Evolutionary conservation across 2,329 filamentous ascomycete species (phyloP).

Genomic region (Penicillium olsonii): DNA sequence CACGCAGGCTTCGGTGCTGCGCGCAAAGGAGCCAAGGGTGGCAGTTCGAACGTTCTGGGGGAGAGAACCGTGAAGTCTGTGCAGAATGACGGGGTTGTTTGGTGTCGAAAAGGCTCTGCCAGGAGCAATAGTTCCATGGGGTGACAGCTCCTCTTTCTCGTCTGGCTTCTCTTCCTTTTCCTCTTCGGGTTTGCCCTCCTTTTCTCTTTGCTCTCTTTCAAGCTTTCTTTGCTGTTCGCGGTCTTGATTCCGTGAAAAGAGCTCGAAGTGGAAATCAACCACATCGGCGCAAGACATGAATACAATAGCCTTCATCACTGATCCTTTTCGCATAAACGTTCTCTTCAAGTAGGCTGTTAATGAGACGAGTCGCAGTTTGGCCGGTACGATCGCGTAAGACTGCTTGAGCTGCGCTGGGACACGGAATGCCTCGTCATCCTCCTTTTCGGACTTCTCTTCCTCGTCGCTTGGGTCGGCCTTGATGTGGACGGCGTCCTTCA

Average conservation of each 20-base stretch:
- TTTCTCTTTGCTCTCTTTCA: constrained; percentile 21
- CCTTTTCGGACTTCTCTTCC: constrained; percentile 49
- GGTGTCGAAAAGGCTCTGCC: constrained; percentile 72
- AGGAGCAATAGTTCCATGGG: constrained; percentile 52
- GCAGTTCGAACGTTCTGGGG: constrained; percentile 83
- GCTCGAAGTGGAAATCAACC: constrained; percentile 92
- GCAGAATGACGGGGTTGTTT: constrained; percentile 75
- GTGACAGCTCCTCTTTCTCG: constrained; percentile 30
- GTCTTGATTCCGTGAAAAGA: constrained; percentile 59
- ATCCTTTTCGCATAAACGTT: constrained; percentile 82
- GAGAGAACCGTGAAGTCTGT: constrained; percentile 89
- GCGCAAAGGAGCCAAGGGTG: constrained; percentile 78
- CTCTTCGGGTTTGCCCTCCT: constrained; percentile 21
- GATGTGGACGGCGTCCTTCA: constrained; percentile 89
- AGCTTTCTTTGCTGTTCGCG: constrained; percentile 24
- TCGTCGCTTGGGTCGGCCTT: constrained; percentile 64
- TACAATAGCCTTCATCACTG: constrained; percentile 94
- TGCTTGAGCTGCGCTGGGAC: constrained; percentile 94
- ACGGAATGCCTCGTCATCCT: constrained; percentile 64
- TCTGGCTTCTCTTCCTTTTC: constrained; percentile 24
- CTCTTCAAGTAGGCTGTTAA: constrained; percentile 81
- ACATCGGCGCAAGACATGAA: constrained; percentile 97
- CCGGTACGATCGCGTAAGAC: constrained; percentile 80
- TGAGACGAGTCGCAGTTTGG: constrained; percentile 88
- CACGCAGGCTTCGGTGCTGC: constrained; percentile 72